Evolutionary conservation across 495 filamentous ascomycete species (phyloP), one percentile per base, ranked within the genome.

Genomic region (Penicillium silybi): DNA sequence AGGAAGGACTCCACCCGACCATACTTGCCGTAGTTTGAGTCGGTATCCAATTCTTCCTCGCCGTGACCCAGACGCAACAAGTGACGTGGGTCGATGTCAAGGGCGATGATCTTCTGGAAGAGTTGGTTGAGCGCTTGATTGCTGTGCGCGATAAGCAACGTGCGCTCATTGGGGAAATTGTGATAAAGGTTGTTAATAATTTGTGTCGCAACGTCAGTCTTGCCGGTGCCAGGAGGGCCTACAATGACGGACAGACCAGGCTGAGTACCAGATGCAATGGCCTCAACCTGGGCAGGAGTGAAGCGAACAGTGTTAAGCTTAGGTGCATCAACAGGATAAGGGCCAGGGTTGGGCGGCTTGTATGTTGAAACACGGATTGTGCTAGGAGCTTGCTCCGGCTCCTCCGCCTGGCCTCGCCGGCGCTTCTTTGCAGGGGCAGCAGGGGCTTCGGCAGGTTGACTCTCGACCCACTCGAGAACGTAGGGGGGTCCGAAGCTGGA

Each of bases 141-240:
- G 68, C 91, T 96, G 68, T 97, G 93, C 10, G 93, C 95, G 56
- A 99, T 85, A 35, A 99, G 83, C 20, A 99, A 73, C 0, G 92
- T 99, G 39, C 91, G 85, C 65, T 99, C 90, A 22, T 80, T 77
- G 15, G 95, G 93, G 65, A 96, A 97, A 71, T 96, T 93, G 73
- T 97, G 95, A 67, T 97, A 99, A 46, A 99, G 87, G 64, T 97
- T 97, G 78, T 89, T 96, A 71, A 99, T 97, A 56, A 97, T 95
- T 66, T 99, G 93, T 3, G 92, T 97, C 22, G 90, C 90, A 48
- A 99, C 95, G 69, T 99, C 93, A 23, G 93, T 99, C 73, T 99
- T 99, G 50, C 93, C 93, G 3, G 93, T 99, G 13, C 93, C 93
- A 8, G 93, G 93, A 37, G 93, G 93, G 0, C 93, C 93, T 49